Conservation (phyloP, 2,329 filamentous ascomycete genomes). For the Curvularia eragrostidis region DNA sequence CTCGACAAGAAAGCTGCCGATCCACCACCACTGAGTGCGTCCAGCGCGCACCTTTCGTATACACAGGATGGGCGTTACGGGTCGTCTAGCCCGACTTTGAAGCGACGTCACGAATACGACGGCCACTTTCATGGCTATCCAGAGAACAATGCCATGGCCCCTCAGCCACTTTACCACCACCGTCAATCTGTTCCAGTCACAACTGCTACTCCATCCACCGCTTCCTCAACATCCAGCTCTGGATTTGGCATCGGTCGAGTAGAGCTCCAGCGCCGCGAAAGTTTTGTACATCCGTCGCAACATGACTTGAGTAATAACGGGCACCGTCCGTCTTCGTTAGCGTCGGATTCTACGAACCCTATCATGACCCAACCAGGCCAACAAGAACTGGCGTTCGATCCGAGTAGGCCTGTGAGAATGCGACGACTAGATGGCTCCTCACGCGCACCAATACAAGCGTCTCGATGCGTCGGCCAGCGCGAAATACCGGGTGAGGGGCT, state of each 20-base stretch:
- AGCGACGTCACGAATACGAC: constrained; percentile 47
- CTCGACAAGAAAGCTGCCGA: constrained; percentile 44
- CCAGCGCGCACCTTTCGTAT: constrained; percentile 28
- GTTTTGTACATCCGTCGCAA: constrained; percentile 31
- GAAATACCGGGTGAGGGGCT: constrained; percentile 79
- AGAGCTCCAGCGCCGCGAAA: constrained; percentile 35
- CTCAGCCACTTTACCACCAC: constrained; percentile 39
- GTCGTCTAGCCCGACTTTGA: constrained; percentile 44
- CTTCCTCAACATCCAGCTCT: constrained; percentile 34
- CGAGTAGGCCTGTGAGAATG: constrained; percentile 36
- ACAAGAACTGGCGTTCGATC: constrained; percentile 41
- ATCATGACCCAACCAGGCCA: constrained; percentile 28
- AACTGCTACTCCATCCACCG: constrained; percentile 31
- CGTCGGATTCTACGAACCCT: constrained; percentile 30
- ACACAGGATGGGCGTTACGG: constrained; percentile 35
- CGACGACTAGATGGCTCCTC: constrained; percentile 45
- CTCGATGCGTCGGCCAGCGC: constrained; percentile 48
- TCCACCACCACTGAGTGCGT: constrained; percentile 28
- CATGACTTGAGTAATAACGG: constrained; percentile 28
- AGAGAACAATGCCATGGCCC: constrained; percentile 38
- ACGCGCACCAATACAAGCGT: constrained; percentile 42
- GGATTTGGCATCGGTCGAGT: constrained; percentile 28
- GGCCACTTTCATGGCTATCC: constrained; percentile 35
- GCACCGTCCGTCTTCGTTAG: constrained; percentile 35
- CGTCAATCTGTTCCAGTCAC: constrained; percentile 31